Conservation (phyloP, 2,329 filamentous ascomycete genomes). For the Fonsecaea multimorphosa region DNA sequence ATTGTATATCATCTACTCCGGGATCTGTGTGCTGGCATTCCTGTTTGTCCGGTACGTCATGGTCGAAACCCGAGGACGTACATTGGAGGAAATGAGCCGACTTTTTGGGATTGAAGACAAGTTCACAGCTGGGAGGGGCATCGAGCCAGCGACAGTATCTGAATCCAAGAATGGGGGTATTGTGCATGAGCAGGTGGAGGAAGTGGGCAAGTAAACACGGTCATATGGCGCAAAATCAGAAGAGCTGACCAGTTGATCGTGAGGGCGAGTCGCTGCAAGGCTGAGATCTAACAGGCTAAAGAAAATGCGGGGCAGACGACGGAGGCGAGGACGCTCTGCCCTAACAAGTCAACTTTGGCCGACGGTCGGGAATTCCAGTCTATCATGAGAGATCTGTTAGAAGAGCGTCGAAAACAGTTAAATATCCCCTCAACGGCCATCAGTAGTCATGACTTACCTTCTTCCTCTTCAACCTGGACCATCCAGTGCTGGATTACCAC, state of each 20-base stretch:
- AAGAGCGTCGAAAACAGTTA: background rate
- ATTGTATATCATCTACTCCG: slow-evolving; percentile 39
- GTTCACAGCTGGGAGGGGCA: slow-evolving; percentile 13
- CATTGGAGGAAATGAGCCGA: slow-evolving; percentile 45
- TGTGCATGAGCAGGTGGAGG: slow-evolving; percentile 20
- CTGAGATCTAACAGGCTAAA: background rate
- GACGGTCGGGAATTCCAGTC: slow-evolving; percentile 11
- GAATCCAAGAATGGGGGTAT: slow-evolving; percentile 2
- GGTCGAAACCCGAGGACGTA: slow-evolving; percentile 42
- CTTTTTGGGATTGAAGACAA: slow-evolving; percentile 37
- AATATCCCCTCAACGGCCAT: background rate
- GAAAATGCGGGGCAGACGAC: background rate
- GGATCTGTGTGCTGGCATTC: slow-evolving; percentile 20
- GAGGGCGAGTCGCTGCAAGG: background rate
- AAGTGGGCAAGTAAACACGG: slow-evolving; percentile 13
- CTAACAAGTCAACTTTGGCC: slow-evolving; percentile 7
- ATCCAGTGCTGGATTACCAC: background rate
- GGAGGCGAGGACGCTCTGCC: background rate
- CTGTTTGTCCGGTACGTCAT: slow-evolving; percentile 43
- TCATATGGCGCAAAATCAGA: background rate
- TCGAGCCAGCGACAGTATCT: slow-evolving; percentile 10
- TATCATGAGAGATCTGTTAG: background rate
- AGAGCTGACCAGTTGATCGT: background rate
- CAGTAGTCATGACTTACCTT: background rate
- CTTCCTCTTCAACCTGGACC: background rate